Base-by-base conservation (phyloP, 306 rosid genomes). In the Styphnolobium japonicum region DNA sequence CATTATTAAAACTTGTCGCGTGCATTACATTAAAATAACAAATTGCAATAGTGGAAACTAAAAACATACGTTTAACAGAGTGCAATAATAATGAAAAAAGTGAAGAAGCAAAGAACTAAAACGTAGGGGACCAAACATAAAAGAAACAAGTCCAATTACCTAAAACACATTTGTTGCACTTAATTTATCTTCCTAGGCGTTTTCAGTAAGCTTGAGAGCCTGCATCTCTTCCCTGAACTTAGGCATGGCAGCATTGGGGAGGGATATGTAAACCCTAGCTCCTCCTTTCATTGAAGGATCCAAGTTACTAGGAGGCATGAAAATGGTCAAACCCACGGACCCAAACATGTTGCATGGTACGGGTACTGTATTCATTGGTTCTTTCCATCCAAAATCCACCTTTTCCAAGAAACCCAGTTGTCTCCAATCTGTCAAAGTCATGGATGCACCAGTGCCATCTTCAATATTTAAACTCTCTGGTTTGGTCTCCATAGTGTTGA, bases 401-500 rank as follows among this genome's bases (percentile, higher is more conserved):
- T 76, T 78, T 22, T 76, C 78, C 73, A 68, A 10, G 29, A 82
- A 82, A 10, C 69, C 67, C 43, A 82, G 27, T 2, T 82, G 64
- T 31, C 85, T 49, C 82, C 85, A 82, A 68, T 82, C 78, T 15
- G 85, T 82, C 27, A 76, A 60, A 5, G 51, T 40, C 73, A 21
- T 68, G 0, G 72, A 19, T 8, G 78, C 65, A 25, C 81, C 82
- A 8, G 37, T 16, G 4, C 67, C n/a, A n/a, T n/a, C 74, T 31
- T 48, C 66, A 1, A 51, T 5, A 12, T 43, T 39, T 2, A n/a
- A n/a, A 29, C 69, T 82, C 34, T 3, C 16, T 19, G n/a, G n/a
- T n/a, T n/a, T n/a, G n/a, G n/a, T n/a, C n/a, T n/a, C n/a, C n/a
- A n/a, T n/a, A n/a, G n/a, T n/a, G n/a, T n/a, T n/a, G n/a, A n/a